These are phyloP conservation scores for Tuber brumale DNA, from an alignment of 495 filamentous ascomycete genomes.

Conservation along the genomic window DNA sequence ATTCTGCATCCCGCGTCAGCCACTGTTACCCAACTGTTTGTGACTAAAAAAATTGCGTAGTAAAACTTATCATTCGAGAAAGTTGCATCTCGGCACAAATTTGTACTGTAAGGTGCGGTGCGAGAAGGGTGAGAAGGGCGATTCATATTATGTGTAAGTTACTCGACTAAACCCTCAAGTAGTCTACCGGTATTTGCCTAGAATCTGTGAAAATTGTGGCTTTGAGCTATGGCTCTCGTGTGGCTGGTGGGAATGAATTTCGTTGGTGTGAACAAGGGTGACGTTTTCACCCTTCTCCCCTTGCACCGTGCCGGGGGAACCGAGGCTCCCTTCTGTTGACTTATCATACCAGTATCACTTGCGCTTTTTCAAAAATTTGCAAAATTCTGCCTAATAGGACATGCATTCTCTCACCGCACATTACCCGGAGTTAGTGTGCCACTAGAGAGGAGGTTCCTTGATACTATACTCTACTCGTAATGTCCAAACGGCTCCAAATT, in stretches of 20 bases:
- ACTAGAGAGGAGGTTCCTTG: not conserved
- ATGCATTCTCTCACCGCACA: not conserved
- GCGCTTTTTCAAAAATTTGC: not conserved
- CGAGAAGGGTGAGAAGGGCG: not conserved
- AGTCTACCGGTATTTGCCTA: not conserved
- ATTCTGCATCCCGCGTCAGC: no score
- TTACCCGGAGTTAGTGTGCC: not conserved
- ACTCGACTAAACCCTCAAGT: no score
- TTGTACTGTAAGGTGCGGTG: no score
- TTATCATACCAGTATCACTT: not conserved
- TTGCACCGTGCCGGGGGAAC: not conserved
- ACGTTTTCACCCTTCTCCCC: not conserved
- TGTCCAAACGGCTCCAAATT: not conserved
- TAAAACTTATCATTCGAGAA: no score
- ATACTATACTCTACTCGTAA: not conserved
- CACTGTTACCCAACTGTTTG: no score
- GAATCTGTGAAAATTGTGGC: not conserved
- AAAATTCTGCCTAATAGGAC: not conserved
- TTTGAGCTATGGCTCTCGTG: not conserved
- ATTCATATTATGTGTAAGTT: not conserved
- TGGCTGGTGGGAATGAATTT: not conserved
- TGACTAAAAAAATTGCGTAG: no score
- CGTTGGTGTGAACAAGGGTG: not conserved
- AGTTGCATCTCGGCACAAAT: no score
- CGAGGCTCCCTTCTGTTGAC: not conserved